Percentiles rank a stretch among this genome's conserved stretches.
phyloP scores from a whole-genome alignment of 1,284 basidiomycete genomes.

The Sutorius eximius region DNA sequence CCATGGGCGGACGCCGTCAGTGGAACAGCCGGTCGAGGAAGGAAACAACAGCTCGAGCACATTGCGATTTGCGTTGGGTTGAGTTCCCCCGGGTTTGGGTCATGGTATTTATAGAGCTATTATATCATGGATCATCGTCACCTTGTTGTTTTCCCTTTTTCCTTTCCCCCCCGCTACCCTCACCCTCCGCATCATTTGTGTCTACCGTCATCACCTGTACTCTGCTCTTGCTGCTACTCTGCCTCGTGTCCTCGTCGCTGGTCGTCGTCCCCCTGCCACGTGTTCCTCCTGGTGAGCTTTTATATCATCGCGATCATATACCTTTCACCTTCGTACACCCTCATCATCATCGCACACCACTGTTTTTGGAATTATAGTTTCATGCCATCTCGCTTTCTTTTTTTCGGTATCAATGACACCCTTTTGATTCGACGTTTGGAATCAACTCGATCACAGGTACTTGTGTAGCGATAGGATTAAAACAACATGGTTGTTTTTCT shows the following conservation, averaged over 20 bases:
- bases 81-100: slow-evolving; percentile 3
- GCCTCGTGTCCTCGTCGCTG: slow-evolving; percentile 2
- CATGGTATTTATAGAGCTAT: slow-evolving; percentile 30
- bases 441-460: slow-evolving; percentile 1
- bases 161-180: not conserved
- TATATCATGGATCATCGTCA: slow-evolving; percentile 15
- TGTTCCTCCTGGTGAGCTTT: slow-evolving; percentile 7
- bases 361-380: slow-evolving; percentile 12
- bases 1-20: not conserved
- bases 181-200: not conserved
- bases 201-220: not conserved
- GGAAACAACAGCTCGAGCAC: slow-evolving; percentile 30
- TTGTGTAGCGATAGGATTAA: slow-evolving; percentile 22
- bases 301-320: slow-evolving; percentile 8
- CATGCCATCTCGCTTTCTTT: not conserved
- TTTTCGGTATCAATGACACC: slow-evolving; percentile 5
- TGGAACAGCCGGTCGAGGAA: slow-evolving; percentile 25
- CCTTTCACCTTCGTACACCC: not conserved
- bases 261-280: slow-evolving; percentile 1
- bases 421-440: not conserved
- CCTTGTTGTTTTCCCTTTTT: not conserved
- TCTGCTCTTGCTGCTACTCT: slow-evolving; percentile 2
- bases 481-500: not conserved
- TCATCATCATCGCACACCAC: slow-evolving; percentile 2
- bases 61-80: slow-evolving; percentile 31